Percentiles rank a stretch among this genome's conserved stretches.
Evolutionary conservation across 2,329 filamentous ascomycete genomes (phyloP).

Genomic region (Penicillium sp.): DNA sequence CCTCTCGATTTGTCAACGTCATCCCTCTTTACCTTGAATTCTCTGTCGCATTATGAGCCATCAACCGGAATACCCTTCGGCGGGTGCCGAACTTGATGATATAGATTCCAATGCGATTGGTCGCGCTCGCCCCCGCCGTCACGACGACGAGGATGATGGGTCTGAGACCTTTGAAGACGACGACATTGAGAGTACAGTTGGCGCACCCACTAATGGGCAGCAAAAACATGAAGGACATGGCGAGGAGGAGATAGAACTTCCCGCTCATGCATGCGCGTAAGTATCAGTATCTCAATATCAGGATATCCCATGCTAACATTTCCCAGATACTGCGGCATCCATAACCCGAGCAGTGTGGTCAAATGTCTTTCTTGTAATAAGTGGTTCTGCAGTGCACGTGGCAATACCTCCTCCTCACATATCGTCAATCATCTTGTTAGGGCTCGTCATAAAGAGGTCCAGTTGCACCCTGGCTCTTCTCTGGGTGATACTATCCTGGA

Average conservation of each 20-base stretch:
- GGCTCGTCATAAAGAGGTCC: slow-evolving; percentile 97
- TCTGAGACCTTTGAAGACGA: slow-evolving; percentile 83
- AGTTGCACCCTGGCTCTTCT: slow-evolving; percentile 88
- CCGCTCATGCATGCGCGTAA: slow-evolving; percentile 93
- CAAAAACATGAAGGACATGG: slow-evolving; percentile 59
- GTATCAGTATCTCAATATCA: slow-evolving; percentile 40
- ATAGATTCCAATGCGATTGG: slow-evolving; percentile 62
- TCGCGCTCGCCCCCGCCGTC: slow-evolving; percentile 64
- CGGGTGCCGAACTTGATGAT: slow-evolving; percentile 69
- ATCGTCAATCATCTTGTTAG: slow-evolving; percentile 98
- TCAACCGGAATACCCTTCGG: slow-evolving; percentile 30
- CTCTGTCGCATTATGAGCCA: slow-evolving; percentile 77
- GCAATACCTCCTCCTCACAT: slow-evolving; percentile 94
- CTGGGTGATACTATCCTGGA: slow-evolving; percentile 95
- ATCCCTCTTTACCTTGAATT: slow-evolving; percentile 61
- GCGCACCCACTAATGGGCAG: slow-evolving; percentile 75
- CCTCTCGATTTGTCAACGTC: slow-evolving; percentile 5
- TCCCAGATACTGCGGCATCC: slow-evolving; percentile 88
- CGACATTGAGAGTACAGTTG: slow-evolving; percentile 73
- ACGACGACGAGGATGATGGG: slow-evolving; percentile 87
- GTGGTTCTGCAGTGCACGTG: slow-evolving; percentile 98
- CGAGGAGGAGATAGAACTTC: slow-evolving; percentile 88
- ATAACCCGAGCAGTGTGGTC: slow-evolving; percentile 91
- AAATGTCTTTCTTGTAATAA: slow-evolving; percentile 95
- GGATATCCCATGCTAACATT: slow-evolving; percentile 15